Base-by-base conservation (phyloP, 495 filamentous ascomycete genomes). In the Daldinia caldariorum region DNA sequence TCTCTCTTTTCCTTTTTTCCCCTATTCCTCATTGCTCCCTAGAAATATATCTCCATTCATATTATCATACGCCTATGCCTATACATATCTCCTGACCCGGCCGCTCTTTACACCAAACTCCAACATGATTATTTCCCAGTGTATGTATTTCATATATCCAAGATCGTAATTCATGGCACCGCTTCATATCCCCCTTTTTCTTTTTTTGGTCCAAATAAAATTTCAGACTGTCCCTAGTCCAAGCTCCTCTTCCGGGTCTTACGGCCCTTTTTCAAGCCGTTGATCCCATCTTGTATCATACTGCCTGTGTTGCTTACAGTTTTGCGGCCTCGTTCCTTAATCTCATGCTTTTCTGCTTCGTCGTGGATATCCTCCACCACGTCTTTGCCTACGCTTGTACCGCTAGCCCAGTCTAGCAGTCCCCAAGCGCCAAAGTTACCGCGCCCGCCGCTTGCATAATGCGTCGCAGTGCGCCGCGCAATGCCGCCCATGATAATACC, bases 401-500 rank as follows among this genome's bases (percentile, higher is more conserved):
- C 91, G 72, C 84, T 81, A 0, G 88, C 53, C 87, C 90, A 92
- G 77, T 97, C 94, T 68, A 94, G 38, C 7, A 97, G 67, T 1
- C 93, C 93, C 86, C 89, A 91, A 9, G 88, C 84, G 0, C 89
- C 91, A 73, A 85, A 97, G 70, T 97, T 97, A 0, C 92, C 92
- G 29, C 84, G 79, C 5, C 85, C 89, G 38, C 75, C 75, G 29
- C 79, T 79, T 58, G 86, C 77, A 63, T 90, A 83, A 79, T 97
- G 94, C 43, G 76, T 73, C 63, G 94, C 91, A 2, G 82, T 88
- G 35, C 92, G 83, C 61, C 87, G 82, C 13, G 92, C 87, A 71
- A 96, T 89, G 1, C 93, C 91, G 0, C 89, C 86, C 53, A 97
- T 80, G 50, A 96, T 79, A 32, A 94, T 90, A 0, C 86, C 91